phyloP scores from a whole-genome alignment of 2,329 filamentous ascomycete genomes.

The Cordyceps fumosorosea region DNA sequence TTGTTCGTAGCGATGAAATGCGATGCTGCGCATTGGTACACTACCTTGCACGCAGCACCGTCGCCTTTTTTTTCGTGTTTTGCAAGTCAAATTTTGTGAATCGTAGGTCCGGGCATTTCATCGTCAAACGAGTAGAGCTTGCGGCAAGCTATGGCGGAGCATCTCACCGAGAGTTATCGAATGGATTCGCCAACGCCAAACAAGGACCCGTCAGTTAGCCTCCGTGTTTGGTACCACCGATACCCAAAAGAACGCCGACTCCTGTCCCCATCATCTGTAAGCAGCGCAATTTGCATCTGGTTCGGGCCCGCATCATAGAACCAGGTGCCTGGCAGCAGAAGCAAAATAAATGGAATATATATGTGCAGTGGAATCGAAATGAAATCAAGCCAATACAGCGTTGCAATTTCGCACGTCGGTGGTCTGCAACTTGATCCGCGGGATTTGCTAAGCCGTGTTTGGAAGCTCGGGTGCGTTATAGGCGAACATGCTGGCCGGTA shows the following conservation, averaged over 20 bases:
- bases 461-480: constrained; percentile 27
- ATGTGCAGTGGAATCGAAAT: constrained; percentile 15
- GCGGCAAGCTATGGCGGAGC: neutral
- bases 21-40: constrained; percentile 9
- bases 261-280: neutral
- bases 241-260: constrained; percentile 5
- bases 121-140: neutral
- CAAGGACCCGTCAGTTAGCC: neutral
- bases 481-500: constrained; percentile 54
- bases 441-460: constrained; percentile 4
- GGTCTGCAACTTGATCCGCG: neutral
- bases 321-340: neutral
- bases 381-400: neutral
- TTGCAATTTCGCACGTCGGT: neutral
- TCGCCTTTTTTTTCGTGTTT: neutral
- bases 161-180: neutral
- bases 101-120: neutral
- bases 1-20: neutral
- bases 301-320: neutral
- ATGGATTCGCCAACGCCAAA: neutral
- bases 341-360: constrained; percentile 1
- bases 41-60: constrained; percentile 10
- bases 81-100: constrained; percentile 4
- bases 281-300: neutral
- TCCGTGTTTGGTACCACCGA: neutral